Evolutionary conservation across 352 stramenopile species (phyloP).

Genomic region (Lagenidium giganteum): DNA sequence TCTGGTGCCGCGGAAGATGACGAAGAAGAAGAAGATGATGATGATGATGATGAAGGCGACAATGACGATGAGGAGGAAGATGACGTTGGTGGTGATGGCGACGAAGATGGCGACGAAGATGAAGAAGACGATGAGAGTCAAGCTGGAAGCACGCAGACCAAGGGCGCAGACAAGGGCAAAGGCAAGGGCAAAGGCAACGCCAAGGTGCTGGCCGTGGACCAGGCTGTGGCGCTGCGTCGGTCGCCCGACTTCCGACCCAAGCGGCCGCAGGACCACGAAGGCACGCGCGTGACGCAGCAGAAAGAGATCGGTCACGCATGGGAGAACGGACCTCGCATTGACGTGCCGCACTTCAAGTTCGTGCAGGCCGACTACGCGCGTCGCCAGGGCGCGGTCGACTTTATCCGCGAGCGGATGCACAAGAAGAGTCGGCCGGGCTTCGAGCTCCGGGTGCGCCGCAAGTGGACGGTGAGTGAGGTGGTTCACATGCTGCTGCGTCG

Average conservation of each 20-base stretch:
- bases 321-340: constrained; percentile 51
- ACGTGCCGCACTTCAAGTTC: constrained; percentile 65
- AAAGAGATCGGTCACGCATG: constrained; percentile 62
- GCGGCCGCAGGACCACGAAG: constrained; percentile 19
- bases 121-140: constrained; percentile 9
- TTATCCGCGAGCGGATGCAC: constrained; percentile 48
- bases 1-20: constrained; percentile 14
- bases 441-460: constrained; percentile 46
- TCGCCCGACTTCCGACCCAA: constrained; percentile 15
- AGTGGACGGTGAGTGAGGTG: constrained; percentile 46
- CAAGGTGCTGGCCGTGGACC: constrained; percentile 20
- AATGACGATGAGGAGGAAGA: constrained; percentile 19
- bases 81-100: constrained; percentile 15
- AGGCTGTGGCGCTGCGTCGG: constrained; percentile 3
- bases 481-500: constrained; percentile 39
- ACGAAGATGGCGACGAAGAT: constrained; percentile 7
- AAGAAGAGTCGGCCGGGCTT: constrained; percentile 58
- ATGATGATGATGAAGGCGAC: constrained; percentile 14
- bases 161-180: constrained; percentile 10
- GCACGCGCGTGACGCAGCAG: constrained; percentile 35
- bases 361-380: constrained; percentile 61
- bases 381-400: constrained; percentile 44
- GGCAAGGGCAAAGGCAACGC: constrained; percentile 4
- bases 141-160: constrained; percentile 10
- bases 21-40: constrained; percentile 16